Conservation (phyloP, 129 eudicot genomes). For the Tanacetum coccineum region DNA sequence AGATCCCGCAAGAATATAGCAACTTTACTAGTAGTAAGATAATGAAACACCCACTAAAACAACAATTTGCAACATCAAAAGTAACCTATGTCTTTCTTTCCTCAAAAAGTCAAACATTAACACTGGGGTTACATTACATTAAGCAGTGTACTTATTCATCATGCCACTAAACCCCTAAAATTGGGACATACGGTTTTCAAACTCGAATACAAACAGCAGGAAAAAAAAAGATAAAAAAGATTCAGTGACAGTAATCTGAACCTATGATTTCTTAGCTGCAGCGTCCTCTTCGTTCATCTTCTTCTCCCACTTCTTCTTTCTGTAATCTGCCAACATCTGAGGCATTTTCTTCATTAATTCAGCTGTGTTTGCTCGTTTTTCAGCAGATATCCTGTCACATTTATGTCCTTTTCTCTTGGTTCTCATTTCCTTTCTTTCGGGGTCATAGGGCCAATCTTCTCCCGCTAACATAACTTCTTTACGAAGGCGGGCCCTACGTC, state of each 20-base stretch:
- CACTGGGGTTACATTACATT: not conserved
- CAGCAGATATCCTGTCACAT: slow-evolving; percentile 75
- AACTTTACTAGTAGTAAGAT: not conserved
- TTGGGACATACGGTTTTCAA: slow-evolving; percentile 9
- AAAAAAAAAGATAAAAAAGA: not conserved
- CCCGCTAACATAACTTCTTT: slow-evolving; percentile 77
- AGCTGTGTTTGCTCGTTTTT: slow-evolving; percentile 69
- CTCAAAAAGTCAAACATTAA: slow-evolving; percentile 3
- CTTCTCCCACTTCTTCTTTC: slow-evolving; percentile 88
- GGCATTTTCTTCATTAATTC: slow-evolving; percentile 88
- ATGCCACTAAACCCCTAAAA: not conserved
- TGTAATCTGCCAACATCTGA: slow-evolving; percentile 67
- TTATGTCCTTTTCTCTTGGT: slow-evolving; percentile 83
- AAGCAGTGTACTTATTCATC: slow-evolving; percentile 2
- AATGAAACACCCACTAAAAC: not conserved
- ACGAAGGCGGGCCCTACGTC: slow-evolving; percentile 63
- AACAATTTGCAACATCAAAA: slow-evolving; percentile 2
- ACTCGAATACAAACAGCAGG: not conserved
- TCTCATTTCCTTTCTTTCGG: slow-evolving; percentile 70
- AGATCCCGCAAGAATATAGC: not conserved
- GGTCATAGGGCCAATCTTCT: slow-evolving; percentile 84
- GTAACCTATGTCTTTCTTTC: slow-evolving; percentile 2
- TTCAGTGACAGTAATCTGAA: not conserved
- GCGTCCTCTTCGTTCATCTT: slow-evolving; percentile 93
- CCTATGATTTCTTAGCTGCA: slow-evolving; percentile 58